These are phyloP conservation scores for Penicillium digitatum DNA, from an alignment of 2,329 filamentous ascomycete genomes.

Conservation along the genomic window DNA sequence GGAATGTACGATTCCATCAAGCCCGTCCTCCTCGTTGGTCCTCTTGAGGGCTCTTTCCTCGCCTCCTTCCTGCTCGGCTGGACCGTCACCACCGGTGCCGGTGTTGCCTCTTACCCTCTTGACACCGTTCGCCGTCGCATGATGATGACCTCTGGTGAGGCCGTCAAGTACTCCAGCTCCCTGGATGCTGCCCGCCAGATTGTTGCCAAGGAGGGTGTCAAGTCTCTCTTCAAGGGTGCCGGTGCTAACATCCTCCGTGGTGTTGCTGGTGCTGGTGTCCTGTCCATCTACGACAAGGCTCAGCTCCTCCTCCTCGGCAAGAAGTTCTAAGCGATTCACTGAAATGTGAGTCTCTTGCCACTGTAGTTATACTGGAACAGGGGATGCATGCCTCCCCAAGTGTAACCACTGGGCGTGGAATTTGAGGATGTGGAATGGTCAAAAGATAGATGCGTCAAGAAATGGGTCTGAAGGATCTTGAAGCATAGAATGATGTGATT, in stretches of 20 bases:
- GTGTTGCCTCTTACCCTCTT: constrained; percentile 99
- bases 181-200: constrained; percentile 95
- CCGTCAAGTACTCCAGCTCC: constrained; percentile 99
- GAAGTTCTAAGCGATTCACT: constrained; percentile 72
- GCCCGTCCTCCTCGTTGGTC: constrained; percentile 89
- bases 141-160: constrained; percentile 97
- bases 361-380: constrained; percentile 23
- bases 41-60: constrained; percentile 97
- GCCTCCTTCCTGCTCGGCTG: constrained; percentile 98
- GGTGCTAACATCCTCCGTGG: constrained; percentile 99
- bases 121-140: constrained; percentile 99
- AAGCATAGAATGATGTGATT: constrained; percentile 42
- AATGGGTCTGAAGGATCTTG: constrained; percentile 38
- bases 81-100: constrained; percentile 99
- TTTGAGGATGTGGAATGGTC: constrained; percentile 32
- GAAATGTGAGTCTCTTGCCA: constrained; percentile 16
- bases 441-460: constrained; percentile 47
- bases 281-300: constrained; percentile 99
- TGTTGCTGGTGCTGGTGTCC: constrained; percentile 99
- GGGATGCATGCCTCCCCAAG: constrained; percentile 27
- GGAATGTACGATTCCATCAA: constrained; percentile 99
- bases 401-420: constrained; percentile 29
- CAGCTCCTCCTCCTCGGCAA: constrained; percentile 99
- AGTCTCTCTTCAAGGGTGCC: constrained; percentile 99
- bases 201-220: constrained; percentile 91